Evolutionary conservation across 2,329 filamentous ascomycete species (phyloP).

Genomic region (Colletotrichum brevisporum): DNA sequence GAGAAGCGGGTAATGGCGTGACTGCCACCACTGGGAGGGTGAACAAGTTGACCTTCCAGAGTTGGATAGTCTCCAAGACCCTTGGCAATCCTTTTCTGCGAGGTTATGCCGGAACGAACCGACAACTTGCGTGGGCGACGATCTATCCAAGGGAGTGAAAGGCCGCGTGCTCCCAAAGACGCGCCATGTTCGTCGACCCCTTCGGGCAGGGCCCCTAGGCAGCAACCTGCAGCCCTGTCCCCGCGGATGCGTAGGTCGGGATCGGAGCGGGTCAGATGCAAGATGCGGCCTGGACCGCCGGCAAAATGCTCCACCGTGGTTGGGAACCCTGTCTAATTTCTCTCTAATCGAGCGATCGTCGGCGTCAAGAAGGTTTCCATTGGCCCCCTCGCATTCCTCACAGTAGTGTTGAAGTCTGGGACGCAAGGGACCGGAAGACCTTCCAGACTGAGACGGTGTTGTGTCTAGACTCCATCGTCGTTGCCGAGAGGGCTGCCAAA

Average conservation of each 20-base stretch:
- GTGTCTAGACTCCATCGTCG: no score
- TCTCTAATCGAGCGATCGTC: not conserved
- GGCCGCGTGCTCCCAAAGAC: not conserved
- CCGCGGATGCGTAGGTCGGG: not conserved
- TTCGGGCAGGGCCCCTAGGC: not conserved
- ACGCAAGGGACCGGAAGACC: constrained; percentile 11
- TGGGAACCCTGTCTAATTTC: constrained; percentile 2
- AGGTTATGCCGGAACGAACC: not conserved
- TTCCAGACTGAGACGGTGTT: not conserved
- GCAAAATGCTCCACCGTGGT: constrained; percentile 1
- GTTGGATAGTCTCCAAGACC: not conserved
- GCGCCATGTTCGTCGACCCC: not conserved
- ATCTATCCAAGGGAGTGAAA: not conserved
- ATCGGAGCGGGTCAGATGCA: not conserved
- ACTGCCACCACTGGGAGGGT: not conserved
- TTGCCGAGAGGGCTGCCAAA: no score
- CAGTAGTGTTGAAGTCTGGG: not conserved
- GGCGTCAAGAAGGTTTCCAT: not conserved
- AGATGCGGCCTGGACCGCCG: not conserved
- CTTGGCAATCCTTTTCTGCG: not conserved
- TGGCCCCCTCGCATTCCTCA: constrained; percentile 16
- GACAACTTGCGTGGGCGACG: not conserved
- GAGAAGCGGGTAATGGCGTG: not conserved
- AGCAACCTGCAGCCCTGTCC: no score
- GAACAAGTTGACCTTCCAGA: not conserved